Conservation (phyloP, 192 early-diverging fungal species). For the Chytriomyces sp. region DNA sequence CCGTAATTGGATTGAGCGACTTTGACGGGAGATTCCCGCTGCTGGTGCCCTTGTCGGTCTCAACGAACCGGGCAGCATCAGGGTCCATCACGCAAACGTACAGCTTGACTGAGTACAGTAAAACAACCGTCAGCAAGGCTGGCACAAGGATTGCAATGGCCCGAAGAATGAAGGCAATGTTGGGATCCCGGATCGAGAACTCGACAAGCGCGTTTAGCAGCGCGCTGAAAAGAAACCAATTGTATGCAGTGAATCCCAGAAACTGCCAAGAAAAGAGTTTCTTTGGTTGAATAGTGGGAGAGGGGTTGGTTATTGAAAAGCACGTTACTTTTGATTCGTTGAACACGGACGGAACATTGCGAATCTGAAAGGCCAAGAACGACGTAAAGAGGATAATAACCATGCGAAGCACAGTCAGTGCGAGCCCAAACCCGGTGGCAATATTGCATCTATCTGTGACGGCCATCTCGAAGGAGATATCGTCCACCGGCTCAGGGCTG, state of each 20-base stretch:
- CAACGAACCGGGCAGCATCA: not conserved
- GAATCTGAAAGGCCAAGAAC: slow-evolving; percentile 12
- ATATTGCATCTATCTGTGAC: slow-evolving; percentile 11
- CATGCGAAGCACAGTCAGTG: slow-evolving; percentile 7
- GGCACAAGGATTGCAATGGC: slow-evolving; percentile 7
- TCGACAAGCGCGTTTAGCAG: slow-evolving; percentile 13
- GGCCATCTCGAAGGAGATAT: not conserved
- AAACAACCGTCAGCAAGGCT: not conserved
- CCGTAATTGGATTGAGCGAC: no score
- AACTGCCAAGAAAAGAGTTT: not conserved
- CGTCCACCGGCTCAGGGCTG: not conserved
- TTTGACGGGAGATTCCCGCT: no score
- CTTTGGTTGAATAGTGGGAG: no score
- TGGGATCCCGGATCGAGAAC: not conserved
- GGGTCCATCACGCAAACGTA: slow-evolving; percentile 7
- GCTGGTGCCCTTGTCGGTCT: not conserved
- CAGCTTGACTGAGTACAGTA: not conserved
- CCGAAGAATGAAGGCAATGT: not conserved
- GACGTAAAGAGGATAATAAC: slow-evolving; percentile 9
- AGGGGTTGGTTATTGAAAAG: no score
- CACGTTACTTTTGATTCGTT: slow-evolving; percentile 1
- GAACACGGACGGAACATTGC: slow-evolving; percentile 14
- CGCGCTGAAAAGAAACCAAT: slow-evolving; percentile 16
- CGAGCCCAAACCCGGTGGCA: not conserved
- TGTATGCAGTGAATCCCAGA: slow-evolving; percentile 8